Conservation (phyloP, 495 filamentous ascomycete genomes). For the Xylaria intraflava region DNA sequence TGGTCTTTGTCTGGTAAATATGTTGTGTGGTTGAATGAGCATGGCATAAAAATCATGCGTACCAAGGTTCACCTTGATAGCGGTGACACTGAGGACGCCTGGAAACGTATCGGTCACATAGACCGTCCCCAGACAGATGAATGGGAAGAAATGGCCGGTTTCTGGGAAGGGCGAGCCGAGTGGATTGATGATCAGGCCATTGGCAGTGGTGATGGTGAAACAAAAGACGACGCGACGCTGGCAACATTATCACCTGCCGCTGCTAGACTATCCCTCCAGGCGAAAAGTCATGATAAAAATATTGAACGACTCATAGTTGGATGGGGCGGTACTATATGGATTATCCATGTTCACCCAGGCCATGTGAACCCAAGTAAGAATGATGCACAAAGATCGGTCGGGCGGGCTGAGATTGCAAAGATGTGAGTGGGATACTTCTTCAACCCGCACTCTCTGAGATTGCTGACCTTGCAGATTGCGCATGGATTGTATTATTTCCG, state of each 20-base stretch:
- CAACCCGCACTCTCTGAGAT: not conserved
- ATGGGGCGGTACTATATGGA: constrained; percentile 94
- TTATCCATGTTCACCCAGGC: constrained; percentile 85
- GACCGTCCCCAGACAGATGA: constrained; percentile 69
- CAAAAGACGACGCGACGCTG: constrained; percentile 28
- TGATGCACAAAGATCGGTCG: constrained; percentile 63
- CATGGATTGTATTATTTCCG: constrained; percentile 94
- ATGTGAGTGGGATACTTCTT: constrained; percentile 53
- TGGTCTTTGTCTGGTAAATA: constrained; percentile 90
- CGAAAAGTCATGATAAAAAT: constrained; percentile 35
- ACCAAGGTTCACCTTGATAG: constrained; percentile 76
- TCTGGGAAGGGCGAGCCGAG: constrained; percentile 86
- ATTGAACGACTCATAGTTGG: constrained; percentile 83
- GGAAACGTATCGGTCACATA: constrained; percentile 93
- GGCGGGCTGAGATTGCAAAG: constrained; percentile 80
- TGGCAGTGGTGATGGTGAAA: constrained; percentile 44
- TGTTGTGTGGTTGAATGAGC: constrained; percentile 90
- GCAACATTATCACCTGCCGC: constrained; percentile 37
- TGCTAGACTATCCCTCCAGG: constrained; percentile 38
- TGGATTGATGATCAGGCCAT: constrained; percentile 83
- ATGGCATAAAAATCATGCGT: constrained; percentile 95
- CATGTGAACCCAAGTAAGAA: constrained; percentile 59
- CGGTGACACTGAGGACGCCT: constrained; percentile 71
- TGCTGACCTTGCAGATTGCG: constrained; percentile 60
- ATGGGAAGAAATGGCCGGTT: constrained; percentile 91